Conservation (phyloP, 176 grass and related monocot genomes). For the Eleusine indica region DNA sequence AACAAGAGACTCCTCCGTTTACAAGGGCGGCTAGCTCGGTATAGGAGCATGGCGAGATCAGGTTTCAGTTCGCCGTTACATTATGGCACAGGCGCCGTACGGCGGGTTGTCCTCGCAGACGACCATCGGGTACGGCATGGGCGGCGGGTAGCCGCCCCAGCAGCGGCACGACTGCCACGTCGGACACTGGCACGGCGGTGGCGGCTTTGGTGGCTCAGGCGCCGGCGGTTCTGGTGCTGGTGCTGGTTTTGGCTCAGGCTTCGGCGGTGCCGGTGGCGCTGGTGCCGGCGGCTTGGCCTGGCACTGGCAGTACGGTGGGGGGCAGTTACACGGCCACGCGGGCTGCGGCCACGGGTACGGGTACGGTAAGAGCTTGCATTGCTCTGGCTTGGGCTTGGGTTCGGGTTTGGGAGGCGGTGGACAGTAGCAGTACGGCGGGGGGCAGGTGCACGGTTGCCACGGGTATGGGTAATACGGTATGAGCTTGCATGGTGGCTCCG, state of each 20-base stretch:
- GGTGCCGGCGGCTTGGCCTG: background rate
- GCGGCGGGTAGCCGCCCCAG: conserved; percentile 8
- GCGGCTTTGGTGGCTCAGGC: background rate
- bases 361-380: background rate
- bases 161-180: conserved; percentile 35
- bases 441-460: background rate
- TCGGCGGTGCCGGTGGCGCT: background rate
- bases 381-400: background rate
- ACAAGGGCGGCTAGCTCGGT: too few relatives aligned
- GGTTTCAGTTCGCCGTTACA: conserved; percentile 8
- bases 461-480: conserved; percentile 21
- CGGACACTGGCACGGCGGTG: conserved; percentile 25
- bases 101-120: conserved; percentile 38
- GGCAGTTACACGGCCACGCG: background rate
- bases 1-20: too few relatives aligned
- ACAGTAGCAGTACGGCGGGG: background rate
- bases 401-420: background rate
- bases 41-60: background rate
- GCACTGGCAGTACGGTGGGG: background rate
- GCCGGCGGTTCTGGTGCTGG: background rate
- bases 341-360: background rate
- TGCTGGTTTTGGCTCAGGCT: background rate
- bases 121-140: conserved; percentile 9
- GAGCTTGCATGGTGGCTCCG: background rate
- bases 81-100: conserved; percentile 36